Percentiles rank a stretch among this genome's conserved stretches.
phyloP scores from a whole-genome alignment of 1,139 yeast genomes.

The Geotrichum fermentans region DNA sequence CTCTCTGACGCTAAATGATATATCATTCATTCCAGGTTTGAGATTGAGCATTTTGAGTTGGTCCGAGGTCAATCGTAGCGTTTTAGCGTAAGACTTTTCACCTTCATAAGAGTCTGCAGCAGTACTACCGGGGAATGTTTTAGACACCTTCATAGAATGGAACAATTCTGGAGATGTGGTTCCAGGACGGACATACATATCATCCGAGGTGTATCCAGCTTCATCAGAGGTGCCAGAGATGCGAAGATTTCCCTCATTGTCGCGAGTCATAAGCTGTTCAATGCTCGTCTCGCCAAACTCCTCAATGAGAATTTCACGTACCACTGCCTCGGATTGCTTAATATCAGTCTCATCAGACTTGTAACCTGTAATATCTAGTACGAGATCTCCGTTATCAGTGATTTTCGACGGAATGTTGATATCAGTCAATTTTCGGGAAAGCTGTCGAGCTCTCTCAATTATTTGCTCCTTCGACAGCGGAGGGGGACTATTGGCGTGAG shows the following conservation, averaged over 20 bases:
- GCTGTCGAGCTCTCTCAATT: constrained; percentile 59
- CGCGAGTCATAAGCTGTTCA: constrained; percentile 51
- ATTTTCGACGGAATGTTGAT: constrained; percentile 83
- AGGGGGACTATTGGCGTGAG: constrained; percentile 18
- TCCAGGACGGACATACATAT: constrained; percentile 11
- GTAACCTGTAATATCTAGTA: constrained; percentile 94
- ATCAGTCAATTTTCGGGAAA: constrained; percentile 61
- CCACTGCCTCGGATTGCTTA: constrained; percentile 47
- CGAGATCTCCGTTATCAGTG: constrained; percentile 84
- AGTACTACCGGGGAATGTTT: constrained; percentile 13
- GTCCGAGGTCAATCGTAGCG: constrained; percentile 85
- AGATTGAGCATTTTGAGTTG: constrained; percentile 72
- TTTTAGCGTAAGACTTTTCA: constrained; percentile 57
- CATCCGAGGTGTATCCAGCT: constrained; percentile 21
- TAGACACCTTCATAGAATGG: neutral
- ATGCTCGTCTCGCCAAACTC: constrained; percentile 53
- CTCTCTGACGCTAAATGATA: constrained; percentile 72
- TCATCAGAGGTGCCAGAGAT: constrained; percentile 44
- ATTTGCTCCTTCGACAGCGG: constrained; percentile 42
- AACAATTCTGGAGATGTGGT: neutral
- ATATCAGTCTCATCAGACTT: constrained; percentile 68
- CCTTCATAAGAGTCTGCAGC: constrained; percentile 2
- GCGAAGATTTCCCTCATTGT: constrained; percentile 67
- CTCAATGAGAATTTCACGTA: constrained; percentile 67
- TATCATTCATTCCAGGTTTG: constrained; percentile 71